Base-by-base conservation (phyloP, 768 basidiomycete species). In the Lentinula raphanica region DNA sequence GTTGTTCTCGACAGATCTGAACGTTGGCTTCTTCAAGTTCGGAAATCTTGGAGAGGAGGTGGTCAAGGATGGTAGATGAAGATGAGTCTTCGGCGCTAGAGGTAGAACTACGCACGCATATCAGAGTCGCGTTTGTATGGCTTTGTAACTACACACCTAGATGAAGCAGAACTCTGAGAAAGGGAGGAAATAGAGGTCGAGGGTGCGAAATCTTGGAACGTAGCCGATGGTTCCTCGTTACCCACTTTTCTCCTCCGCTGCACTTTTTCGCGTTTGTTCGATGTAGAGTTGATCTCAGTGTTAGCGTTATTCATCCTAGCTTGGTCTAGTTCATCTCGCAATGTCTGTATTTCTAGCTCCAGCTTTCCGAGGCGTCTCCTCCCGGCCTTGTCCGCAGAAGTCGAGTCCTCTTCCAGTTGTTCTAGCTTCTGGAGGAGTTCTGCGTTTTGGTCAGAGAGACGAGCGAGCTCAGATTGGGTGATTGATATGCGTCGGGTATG, bases 361-460 rank as follows among this genome's bases (percentile, higher is more conserved):
- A 95, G 69, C 66, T 79, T 79, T 44, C 85, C 83, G 19, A 95
- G 75, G 63, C 83, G 85, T 32, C 83, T 80, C 59, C 86, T 79
- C 12, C 92, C 90, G 1, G 79, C 75, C 36, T 80, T 79, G 63
- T 94, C 90, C 2, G 86, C 77, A 44, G 80, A 79, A 11, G 69
- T 70, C 15, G 90, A 84, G 59, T 93, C 91, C 1, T 78, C 69
- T 67, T 94, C 88, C 9, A 94, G 78, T 59, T 80, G 79, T 70
- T 92, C 87, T 5, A 94, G 77, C 62, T 91, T 90, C 25, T 78
- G 71, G 3, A 90, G 72, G 15, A 94, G 84, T 61, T 94, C 90
- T 0, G 86, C 83, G 64, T 94, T 94, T 71, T 94, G 91, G 65
- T 91, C 88, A 0, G 88, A 81, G 42, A 94, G 81, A 6, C 81